phyloP scores from a whole-genome alignment of 176 grass and related monocot species.

The Avena insularis region DNA sequence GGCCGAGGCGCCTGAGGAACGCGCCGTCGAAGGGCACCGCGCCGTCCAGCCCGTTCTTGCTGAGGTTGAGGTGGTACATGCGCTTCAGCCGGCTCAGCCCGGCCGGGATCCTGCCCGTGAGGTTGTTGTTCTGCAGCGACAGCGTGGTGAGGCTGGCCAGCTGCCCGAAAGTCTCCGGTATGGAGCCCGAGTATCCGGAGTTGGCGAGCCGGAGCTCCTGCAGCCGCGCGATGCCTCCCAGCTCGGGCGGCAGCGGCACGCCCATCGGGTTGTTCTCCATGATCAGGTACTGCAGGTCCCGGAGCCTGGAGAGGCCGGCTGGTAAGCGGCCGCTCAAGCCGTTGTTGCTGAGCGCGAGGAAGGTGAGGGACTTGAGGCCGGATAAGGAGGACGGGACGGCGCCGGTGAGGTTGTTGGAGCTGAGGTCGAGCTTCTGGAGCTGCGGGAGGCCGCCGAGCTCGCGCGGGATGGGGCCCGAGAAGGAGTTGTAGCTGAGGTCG shows the following conservation, averaged over 20 bases:
- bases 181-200: slow-evolving; percentile 80
- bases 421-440: slow-evolving; percentile 94
- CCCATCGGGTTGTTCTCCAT: slow-evolving; percentile 94
- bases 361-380: slow-evolving; percentile 52
- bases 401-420: slow-evolving; percentile 85
- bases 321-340: slow-evolving; percentile 66
- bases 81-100: slow-evolving; percentile 68
- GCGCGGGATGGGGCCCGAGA: slow-evolving; percentile 66
- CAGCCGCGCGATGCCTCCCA: slow-evolving; percentile 67
- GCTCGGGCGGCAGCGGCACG: slow-evolving; percentile 55
- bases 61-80: slow-evolving; percentile 69
- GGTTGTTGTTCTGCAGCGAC: slow-evolving; percentile 86
- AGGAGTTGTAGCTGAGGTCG: slow-evolving; percentile 94
- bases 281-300: slow-evolving; percentile 89
- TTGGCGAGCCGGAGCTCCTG: slow-evolving; percentile 92
- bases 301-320: slow-evolving; percentile 55
- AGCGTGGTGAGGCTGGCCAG: slow-evolving; percentile 82
- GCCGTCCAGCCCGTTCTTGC: slow-evolving; percentile 65
- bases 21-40: slow-evolving; percentile 50
- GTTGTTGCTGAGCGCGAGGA: slow-evolving; percentile 86
- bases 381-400: slow-evolving; percentile 46
- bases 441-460: slow-evolving; percentile 56
- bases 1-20: slow-evolving; percentile 69
- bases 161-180: slow-evolving; percentile 64
- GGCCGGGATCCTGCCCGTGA: slow-evolving; percentile 74